These are phyloP conservation scores for Knufia petricola DNA, from an alignment of 2,329 filamentous ascomycete species.

Conservation along the genomic window DNA sequence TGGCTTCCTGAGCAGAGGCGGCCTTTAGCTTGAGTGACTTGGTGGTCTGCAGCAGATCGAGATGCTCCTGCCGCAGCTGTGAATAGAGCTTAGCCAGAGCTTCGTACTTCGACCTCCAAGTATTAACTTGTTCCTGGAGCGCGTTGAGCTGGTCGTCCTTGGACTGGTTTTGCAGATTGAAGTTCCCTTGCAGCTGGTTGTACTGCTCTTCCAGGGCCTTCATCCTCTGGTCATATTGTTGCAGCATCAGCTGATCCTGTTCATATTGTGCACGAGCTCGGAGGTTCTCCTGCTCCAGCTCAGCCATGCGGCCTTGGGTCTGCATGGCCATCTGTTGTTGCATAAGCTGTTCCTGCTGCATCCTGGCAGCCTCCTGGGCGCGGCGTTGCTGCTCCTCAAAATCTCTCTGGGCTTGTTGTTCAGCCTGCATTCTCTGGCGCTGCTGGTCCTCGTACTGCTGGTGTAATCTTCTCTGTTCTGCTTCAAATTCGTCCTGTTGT, in stretches of 20 bases:
- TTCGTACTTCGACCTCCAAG: conserved; percentile 95
- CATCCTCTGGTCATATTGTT: conserved; percentile 91
- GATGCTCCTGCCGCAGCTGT: conserved; percentile 85
- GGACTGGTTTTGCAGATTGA: conserved; percentile 73
- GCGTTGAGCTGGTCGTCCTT: conserved; percentile 91
- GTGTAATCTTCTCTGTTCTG: conserved; percentile 80
- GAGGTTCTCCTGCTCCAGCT: conserved; percentile 89
- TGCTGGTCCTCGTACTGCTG: conserved; percentile 77
- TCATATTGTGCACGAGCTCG: conserved; percentile 93
- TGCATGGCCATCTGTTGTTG: conserved; percentile 86
- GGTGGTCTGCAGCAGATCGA: conserved; percentile 91
- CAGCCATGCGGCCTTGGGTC: conserved; percentile 88
- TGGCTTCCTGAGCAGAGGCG: conserved; percentile 91
- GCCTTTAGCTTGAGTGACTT: conserved; percentile 94
- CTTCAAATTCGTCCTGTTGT: conserved; percentile 90
- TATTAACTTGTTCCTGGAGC: conserved; percentile 93
- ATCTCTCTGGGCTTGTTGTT: conserved; percentile 79
- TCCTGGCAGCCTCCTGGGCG: conserved; percentile 77
- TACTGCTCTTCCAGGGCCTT: conserved; percentile 88
- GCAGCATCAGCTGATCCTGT: conserved; percentile 90
- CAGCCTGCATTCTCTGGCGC: conserved; percentile 68
- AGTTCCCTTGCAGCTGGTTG: conserved; percentile 68
- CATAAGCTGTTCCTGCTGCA: conserved; percentile 82
- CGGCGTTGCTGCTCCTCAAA: conserved; percentile 91
- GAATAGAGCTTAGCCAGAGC: conserved; percentile 94